Evolutionary conservation across 345 rosid genomes (phyloP).

Genomic region (Eucalyptus lansdowneana): DNA sequence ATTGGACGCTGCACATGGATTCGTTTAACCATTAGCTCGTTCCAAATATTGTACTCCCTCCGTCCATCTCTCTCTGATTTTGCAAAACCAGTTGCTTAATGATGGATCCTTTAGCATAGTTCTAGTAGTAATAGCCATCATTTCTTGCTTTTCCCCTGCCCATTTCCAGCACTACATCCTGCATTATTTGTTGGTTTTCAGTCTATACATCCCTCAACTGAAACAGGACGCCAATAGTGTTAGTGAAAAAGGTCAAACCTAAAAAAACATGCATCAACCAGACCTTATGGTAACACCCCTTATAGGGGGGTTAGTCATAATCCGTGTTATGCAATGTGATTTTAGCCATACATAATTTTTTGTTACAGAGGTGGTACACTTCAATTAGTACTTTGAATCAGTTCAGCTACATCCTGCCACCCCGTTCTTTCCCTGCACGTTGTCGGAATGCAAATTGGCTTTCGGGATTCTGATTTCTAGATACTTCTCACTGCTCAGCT

Average conservation of each 20-base stretch:
- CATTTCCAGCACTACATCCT: background rate
- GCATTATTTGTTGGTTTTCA: background rate
- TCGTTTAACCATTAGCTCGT: background rate
- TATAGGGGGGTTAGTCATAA: background rate
- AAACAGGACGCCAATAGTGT: background rate
- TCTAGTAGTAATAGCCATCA: background rate
- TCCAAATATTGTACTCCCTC: background rate
- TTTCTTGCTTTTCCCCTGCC: background rate
- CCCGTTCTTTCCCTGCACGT: background rate
- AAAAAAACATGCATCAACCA: background rate
- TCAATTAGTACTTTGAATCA: background rate
- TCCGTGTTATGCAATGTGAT: background rate
- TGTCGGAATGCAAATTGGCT: background rate
- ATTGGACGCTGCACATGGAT: background rate
- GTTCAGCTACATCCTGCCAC: background rate
- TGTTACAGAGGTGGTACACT: background rate
- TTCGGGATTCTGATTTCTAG: conserved; percentile 59
- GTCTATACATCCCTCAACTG: background rate
- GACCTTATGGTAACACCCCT: background rate
- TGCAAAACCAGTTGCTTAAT: background rate
- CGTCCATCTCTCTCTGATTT: background rate
- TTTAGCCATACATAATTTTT: background rate
- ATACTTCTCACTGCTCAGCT: conserved; percentile 14
- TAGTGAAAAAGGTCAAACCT: background rate
- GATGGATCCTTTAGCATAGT: background rate